phyloP scores from a whole-genome alignment of 306 rosid species.

The Dryas drummondii region DNA sequence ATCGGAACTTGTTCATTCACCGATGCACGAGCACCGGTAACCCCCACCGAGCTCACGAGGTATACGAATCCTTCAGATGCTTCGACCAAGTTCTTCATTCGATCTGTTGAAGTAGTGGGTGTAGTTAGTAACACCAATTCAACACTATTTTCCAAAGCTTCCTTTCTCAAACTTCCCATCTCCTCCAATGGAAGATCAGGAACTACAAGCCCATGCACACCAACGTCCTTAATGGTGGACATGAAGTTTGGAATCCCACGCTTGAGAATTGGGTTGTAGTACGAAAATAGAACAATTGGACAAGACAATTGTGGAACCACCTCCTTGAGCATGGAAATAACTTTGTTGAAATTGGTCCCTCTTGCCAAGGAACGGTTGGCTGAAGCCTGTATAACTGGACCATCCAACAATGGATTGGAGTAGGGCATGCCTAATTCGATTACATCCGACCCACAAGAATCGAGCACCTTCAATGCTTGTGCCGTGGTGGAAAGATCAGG shows the following conservation, averaged over 20 bases:
- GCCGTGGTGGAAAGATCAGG: constrained; percentile 90
- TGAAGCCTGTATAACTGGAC: constrained; percentile 97
- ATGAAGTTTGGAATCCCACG: constrained; percentile 68
- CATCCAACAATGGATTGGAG: constrained; percentile 90
- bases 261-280: constrained; percentile 77
- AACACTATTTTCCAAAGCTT: constrained; percentile 61
- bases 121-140: constrained; percentile 85
- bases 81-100: constrained; percentile 80
- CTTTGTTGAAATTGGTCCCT: constrained; percentile 64
- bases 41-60: constrained; percentile 83
- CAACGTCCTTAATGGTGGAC: constrained; percentile 54
- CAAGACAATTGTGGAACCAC: constrained; percentile 76
- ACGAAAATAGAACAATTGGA: constrained; percentile 72
- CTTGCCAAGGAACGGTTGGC: constrained; percentile 71
- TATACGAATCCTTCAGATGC: constrained; percentile 79
- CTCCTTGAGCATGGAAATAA: constrained; percentile 73
- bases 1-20: constrained; percentile 54
- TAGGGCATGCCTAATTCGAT: constrained; percentile 83
- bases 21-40: constrained; percentile 74
- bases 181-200: constrained; percentile 88
- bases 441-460: constrained; percentile 68
- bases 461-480: constrained; percentile 84
- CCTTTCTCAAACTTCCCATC: constrained; percentile 55
- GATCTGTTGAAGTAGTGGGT: constrained; percentile 62
- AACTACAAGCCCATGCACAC: constrained; percentile 82